Conservation (phyloP, 2,329 filamentous ascomycete genomes). For the Stenocarpella maydis region DNA sequence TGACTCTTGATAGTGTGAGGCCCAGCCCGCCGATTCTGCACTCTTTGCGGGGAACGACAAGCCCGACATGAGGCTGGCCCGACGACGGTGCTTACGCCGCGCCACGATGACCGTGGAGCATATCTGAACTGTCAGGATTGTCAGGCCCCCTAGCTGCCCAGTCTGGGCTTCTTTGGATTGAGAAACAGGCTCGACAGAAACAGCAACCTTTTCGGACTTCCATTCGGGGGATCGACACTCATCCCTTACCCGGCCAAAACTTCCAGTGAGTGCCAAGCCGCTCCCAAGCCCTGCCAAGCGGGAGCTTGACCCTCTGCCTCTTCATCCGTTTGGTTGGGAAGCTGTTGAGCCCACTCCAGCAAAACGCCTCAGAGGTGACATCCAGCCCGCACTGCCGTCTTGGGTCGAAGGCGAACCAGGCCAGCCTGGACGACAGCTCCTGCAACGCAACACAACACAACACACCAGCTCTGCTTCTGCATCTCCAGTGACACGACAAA, state of each 20-base stretch:
- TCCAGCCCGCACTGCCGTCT: constrained; percentile 26
- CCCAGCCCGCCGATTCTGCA: constrained; percentile 3
- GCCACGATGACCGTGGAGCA: not conserved
- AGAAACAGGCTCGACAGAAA: constrained; percentile 17
- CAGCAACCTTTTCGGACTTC: constrained; percentile 11
- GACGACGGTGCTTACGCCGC: constrained; percentile 5
- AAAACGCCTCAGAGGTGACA: constrained; percentile 31
- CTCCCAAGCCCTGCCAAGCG: constrained; percentile 30
- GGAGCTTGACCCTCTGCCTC: not conserved
- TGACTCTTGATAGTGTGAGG: constrained; percentile 3
- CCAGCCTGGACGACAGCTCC: constrained; percentile 7
- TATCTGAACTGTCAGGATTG: not conserved
- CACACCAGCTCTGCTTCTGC: constrained; percentile 19
- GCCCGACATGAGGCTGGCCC: not conserved
- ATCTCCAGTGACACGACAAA: constrained; percentile 22
- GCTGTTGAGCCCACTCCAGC: constrained; percentile 24
- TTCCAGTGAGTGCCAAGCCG: constrained; percentile 26
- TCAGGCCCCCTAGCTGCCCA: no score
- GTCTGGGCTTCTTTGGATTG: not conserved
- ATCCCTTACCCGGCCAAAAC: constrained; percentile 18
- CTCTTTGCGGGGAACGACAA: not conserved
- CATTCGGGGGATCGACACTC: constrained; percentile 27
- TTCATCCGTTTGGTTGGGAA: constrained; percentile 15
- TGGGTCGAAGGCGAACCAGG: not conserved
- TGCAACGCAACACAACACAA: constrained; percentile 25